Conservation (phyloP, 177 flowering plant genomes). For the Telopea speciosissima region DNA sequence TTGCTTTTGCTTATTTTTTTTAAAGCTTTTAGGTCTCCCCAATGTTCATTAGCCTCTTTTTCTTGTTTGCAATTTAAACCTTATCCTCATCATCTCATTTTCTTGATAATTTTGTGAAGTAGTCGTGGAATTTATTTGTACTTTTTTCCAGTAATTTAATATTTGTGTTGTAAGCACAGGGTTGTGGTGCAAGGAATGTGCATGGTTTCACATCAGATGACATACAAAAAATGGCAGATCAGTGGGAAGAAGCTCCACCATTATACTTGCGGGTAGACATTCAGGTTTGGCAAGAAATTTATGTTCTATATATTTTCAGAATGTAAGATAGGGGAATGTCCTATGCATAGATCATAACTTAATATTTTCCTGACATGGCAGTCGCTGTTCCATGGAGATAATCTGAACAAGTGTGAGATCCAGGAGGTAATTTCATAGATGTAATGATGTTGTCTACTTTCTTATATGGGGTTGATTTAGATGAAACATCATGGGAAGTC, state of each 20-base stretch:
- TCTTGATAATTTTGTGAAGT: not conserved
- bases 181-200: constrained; percentile 95
- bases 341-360: constrained; percentile 10
- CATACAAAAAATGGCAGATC: constrained; percentile 69
- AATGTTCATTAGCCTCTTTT: not conserved
- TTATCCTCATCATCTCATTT: no score
- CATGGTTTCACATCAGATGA: constrained; percentile 74
- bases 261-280: constrained; percentile 63
- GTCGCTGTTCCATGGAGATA: constrained; percentile 79
- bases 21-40: no score
- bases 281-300: constrained; percentile 44
- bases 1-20: not conserved
- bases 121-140: not conserved
- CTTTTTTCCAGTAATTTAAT: not conserved
- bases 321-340: constrained; percentile 5
- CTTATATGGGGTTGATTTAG: not conserved
- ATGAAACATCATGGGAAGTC: not conserved
- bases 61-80: no score
- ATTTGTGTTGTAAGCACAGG: constrained; percentile 38
- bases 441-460: not conserved
- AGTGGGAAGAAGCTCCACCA: constrained; percentile 91
- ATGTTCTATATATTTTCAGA: not conserved
- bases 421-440: constrained; percentile 60
- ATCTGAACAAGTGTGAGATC: constrained; percentile 59
- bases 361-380: constrained; percentile 31